Evolutionary conservation across 2,329 filamentous ascomycete genomes (phyloP).

Genomic region (Orbilia javanica): DNA sequence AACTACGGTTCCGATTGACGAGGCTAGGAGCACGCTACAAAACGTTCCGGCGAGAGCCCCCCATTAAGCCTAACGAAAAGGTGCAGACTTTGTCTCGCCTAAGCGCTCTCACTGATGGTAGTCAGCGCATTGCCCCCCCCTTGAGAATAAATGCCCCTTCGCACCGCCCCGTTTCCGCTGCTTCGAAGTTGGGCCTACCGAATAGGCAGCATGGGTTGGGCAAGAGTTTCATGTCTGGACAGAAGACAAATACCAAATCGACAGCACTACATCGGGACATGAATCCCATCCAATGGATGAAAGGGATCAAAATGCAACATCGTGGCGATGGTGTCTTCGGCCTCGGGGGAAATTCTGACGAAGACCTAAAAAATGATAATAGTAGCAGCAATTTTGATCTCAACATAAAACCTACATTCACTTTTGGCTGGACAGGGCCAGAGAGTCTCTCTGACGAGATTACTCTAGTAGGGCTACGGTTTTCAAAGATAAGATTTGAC

Average conservation of each 20-base stretch:
- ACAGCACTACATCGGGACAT: conserved; percentile 64
- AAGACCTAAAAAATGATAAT: conserved; percentile 23
- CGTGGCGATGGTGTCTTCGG: conserved; percentile 60
- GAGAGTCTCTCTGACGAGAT: conserved; percentile 74
- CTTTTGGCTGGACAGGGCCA: conserved; percentile 63
- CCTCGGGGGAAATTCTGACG: conserved; percentile 44
- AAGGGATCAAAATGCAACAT: conserved; percentile 73
- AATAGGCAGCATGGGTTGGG: conserved; percentile 33
- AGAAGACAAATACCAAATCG: conserved; percentile 47
- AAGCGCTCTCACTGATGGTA: conserved; percentile 22
- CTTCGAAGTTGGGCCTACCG: conserved; percentile 26
- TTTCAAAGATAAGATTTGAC: conserved; percentile 73
- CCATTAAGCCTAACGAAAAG: conserved; percentile 31
- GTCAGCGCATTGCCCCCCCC: conserved; percentile 30
- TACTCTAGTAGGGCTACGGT: conserved; percentile 73
- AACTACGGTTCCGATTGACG: conserved; percentile 70
- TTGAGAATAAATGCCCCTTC: conserved; percentile 33
- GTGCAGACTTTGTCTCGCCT: conserved; percentile 13
- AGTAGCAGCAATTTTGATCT: conserved; percentile 20
- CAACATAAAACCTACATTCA: conserved; percentile 56
- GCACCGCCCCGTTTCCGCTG: conserved; percentile 35
- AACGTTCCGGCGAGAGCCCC: conserved; percentile 81
- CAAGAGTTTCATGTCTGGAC: conserved; percentile 54
- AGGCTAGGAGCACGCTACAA: conserved; percentile 87
- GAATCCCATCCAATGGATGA: conserved; percentile 75